phyloP scores from a whole-genome alignment of 331 rosid species.

The Prunus yedoensis region DNA sequence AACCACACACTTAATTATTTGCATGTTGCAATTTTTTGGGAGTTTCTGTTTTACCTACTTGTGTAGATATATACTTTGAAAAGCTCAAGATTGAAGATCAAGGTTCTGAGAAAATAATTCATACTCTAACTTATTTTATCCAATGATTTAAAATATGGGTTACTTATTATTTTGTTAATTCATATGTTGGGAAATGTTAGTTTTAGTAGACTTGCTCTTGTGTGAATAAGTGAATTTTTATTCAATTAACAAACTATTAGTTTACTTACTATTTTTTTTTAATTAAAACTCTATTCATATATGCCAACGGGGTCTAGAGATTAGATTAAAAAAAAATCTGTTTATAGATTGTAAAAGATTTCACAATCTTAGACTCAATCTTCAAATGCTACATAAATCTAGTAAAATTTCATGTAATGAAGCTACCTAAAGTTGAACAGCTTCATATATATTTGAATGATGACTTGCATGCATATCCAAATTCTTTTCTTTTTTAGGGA shows the following conservation, averaged over 20 bases:
- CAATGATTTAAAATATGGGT: neutral
- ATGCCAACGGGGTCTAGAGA: too few relatives aligned
- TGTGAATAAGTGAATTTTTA: neutral
- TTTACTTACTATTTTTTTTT: neutral
- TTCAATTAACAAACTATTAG: neutral
- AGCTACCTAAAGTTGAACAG: slow-evolving; percentile 10
- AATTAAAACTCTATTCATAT: neutral
- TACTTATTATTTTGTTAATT: neutral
- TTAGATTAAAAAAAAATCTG: neutral
- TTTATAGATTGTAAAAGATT: neutral
- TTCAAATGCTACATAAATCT: slow-evolving; percentile 9
- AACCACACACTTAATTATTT: neutral
- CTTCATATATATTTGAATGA: slow-evolving; percentile 10
- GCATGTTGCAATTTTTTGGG: slow-evolving; percentile 2
- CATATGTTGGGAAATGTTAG: neutral
- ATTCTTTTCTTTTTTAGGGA: slow-evolving; percentile 4
- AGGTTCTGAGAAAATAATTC: too few relatives aligned
- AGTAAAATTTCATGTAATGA: slow-evolving; percentile 2
- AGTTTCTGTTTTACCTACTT: neutral
- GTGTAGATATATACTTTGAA: too few relatives aligned
- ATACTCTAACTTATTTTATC: neutral
- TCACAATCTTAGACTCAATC: slow-evolving; percentile 26
- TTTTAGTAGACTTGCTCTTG: too few relatives aligned
- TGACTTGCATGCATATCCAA: slow-evolving; percentile 27
- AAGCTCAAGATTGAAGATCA: too few relatives aligned